Evolutionary conservation across 768 basidiomycete species (phyloP).

Genomic region (Tricholoma hemisulphureum): DNA sequence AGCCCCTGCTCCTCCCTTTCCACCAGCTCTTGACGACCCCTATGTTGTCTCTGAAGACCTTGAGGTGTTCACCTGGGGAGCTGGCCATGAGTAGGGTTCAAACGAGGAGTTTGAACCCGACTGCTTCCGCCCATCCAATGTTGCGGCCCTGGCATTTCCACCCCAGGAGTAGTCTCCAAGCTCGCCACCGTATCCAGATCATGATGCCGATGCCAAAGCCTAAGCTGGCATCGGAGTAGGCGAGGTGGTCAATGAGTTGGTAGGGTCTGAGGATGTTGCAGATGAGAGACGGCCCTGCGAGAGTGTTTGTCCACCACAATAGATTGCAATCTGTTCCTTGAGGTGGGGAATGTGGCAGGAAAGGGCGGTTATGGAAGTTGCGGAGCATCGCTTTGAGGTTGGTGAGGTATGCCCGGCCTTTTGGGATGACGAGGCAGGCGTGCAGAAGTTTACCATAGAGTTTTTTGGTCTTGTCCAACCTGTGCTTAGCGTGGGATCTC

Average conservation of each 20-base stretch:
- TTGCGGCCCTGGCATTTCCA: no score
- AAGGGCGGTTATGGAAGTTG: neutral
- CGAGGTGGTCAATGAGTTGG: neutral
- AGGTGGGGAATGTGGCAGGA: neutral
- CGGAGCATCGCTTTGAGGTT: neutral
- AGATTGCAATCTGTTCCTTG: neutral
- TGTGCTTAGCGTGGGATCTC: neutral
- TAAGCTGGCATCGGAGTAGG: neutral
- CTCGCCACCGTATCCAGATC: slow-evolving; percentile 33
- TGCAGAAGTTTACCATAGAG: slow-evolving; percentile 11
- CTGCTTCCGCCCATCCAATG: slow-evolving; percentile 38
- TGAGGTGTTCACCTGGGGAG: neutral
- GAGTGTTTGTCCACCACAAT: slow-evolving; percentile 21
- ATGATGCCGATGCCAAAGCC: neutral
- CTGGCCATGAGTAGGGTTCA: neutral
- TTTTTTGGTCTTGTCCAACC: neutral
- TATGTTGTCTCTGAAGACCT: no score
- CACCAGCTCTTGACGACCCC: no score
- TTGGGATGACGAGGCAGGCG: neutral
- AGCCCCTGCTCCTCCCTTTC: no score
- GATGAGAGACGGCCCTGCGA: slow-evolving; percentile 25
- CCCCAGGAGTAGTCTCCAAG: slow-evolving; percentile 28
- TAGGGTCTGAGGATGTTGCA: neutral
- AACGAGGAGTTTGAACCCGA: slow-evolving; percentile 41
- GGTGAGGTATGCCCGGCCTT: neutral